A percentile compares a stretch with the other conserved stretches of the same genome.
Conservation (phyloP, 73 alveolate genomes). For the Stentor roeselii region DNA sequence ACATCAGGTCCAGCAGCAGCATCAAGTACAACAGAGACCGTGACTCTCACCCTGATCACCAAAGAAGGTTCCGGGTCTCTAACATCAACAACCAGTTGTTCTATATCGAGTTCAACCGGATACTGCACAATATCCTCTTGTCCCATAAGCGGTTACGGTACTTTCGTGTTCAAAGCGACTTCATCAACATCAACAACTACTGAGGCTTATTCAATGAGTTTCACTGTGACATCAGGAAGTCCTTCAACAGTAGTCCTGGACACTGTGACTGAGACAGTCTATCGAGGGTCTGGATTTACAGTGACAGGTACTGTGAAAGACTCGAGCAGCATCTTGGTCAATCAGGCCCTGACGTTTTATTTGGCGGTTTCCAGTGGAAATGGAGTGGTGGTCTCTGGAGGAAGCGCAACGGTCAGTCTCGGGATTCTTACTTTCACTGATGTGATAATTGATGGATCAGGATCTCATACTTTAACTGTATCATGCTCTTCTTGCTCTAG, state of each 20-base stretch:
- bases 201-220: neutral
- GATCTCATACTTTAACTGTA: neutral
- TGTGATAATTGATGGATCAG: neutral
- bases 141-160: neutral
- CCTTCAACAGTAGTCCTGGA: neutral
- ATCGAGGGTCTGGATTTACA: neutral
- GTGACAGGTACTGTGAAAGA: constrained; percentile 18
- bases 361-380: neutral
- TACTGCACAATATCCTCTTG: neutral
- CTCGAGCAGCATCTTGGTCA: neutral
- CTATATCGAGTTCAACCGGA: neutral
- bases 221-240: constrained; percentile 9
- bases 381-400: neutral
- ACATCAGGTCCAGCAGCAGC: neutral
- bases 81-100: neutral
- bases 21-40: neutral
- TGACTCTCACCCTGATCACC: neutral
- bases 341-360: neutral
- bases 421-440: constrained; percentile 1
- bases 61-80: neutral
- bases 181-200: neutral
- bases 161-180: neutral
- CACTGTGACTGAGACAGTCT: neutral
- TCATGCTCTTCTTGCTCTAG: neutral
- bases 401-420: neutral